Conservation (phyloP, 805 yeast genomes). For the Saccharomycopsis sp. region DNA sequence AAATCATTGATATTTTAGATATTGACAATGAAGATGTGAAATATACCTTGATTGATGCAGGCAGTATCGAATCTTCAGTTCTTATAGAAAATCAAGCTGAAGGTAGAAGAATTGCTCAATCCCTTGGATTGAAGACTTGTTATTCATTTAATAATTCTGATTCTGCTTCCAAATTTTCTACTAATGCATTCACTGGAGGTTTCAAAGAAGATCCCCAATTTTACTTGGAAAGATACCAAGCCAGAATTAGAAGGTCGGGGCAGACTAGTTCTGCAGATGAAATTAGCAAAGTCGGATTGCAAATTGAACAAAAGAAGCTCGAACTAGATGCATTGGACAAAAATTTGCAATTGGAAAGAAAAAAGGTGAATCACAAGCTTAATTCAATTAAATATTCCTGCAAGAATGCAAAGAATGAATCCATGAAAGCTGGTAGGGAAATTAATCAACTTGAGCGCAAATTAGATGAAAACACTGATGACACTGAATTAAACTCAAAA, state of each 20-base stretch:
- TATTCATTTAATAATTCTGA: slow-evolving; percentile 35
- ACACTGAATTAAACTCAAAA: slow-evolving; percentile 21
- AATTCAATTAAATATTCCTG: not conserved
- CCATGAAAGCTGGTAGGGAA: slow-evolving; percentile 6
- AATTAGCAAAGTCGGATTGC: slow-evolving; percentile 1
- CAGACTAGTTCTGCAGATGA: not conserved
- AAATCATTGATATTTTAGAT: slow-evolving; percentile 55
- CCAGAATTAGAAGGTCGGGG: slow-evolving; percentile 20
- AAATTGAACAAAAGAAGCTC: slow-evolving; percentile 3
- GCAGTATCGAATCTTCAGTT: slow-evolving; percentile 50
- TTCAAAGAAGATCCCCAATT: slow-evolving; percentile 48
- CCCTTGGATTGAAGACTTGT: slow-evolving; percentile 29
- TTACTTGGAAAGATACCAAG: slow-evolving; percentile 26
- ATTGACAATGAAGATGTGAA: slow-evolving; percentile 48
- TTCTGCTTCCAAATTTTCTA: slow-evolving; percentile 40
- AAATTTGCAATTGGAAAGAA: not conserved
- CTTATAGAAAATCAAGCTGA: slow-evolving; percentile 43
- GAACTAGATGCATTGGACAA: slow-evolving; percentile 5
- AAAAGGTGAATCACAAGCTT: slow-evolving; percentile 1
- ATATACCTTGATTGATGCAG: slow-evolving; percentile 58
- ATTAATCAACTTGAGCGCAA: slow-evolving; percentile 3
- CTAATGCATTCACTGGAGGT: slow-evolving; percentile 33
- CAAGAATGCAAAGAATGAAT: not conserved
- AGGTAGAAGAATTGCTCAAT: slow-evolving; percentile 41
- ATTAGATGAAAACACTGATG: slow-evolving; percentile 21